phyloP scores from a whole-genome alignment of 2,329 filamentous ascomycete genomes.

The Emericellopsis atlantica region DNA sequence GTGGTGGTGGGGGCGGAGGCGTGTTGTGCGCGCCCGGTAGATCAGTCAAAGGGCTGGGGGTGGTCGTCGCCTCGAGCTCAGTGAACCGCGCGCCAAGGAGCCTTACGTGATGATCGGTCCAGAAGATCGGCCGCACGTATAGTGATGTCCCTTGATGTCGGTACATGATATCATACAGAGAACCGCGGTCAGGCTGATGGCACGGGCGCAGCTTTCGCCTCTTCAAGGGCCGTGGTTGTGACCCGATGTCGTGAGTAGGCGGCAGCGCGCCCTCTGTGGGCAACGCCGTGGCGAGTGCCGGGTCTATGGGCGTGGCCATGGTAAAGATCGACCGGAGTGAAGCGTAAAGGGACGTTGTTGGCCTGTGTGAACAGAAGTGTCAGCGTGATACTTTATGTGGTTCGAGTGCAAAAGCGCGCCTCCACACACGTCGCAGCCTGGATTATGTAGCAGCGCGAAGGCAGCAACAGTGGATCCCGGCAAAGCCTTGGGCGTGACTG shows the following conservation, averaged over 20 bases:
- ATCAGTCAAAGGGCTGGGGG: no score
- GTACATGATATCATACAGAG: slow-evolving; percentile 38
- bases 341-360: no score
- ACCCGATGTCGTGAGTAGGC: slow-evolving; percentile 2
- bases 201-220: slow-evolving; percentile 11
- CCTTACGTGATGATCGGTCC: slow-evolving; percentile 37
- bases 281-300: no score
- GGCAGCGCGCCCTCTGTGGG: no score
- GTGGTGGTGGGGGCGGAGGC: slow-evolving; percentile 10
- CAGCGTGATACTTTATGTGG: no score
- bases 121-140: slow-evolving; percentile 39
- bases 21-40: no score
- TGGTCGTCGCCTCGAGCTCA: slow-evolving; percentile 11
- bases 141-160: slow-evolving; percentile 32
- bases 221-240: slow-evolving; percentile 9
- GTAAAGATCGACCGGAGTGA: no score
- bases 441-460: neutral
- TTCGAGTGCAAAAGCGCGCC: no score
- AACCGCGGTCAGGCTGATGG: slow-evolving; percentile 29
- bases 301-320: no score
- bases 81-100: slow-evolving; percentile 34
- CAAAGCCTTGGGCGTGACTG: no score
- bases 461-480: neutral
- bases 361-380: no score
- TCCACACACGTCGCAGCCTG: no score